Percentiles rank a stretch among this genome's conserved stretches.
Evolutionary conservation across 176 grass and related monocot genomes (phyloP).

Genomic region (Guadua angustifolia): DNA sequence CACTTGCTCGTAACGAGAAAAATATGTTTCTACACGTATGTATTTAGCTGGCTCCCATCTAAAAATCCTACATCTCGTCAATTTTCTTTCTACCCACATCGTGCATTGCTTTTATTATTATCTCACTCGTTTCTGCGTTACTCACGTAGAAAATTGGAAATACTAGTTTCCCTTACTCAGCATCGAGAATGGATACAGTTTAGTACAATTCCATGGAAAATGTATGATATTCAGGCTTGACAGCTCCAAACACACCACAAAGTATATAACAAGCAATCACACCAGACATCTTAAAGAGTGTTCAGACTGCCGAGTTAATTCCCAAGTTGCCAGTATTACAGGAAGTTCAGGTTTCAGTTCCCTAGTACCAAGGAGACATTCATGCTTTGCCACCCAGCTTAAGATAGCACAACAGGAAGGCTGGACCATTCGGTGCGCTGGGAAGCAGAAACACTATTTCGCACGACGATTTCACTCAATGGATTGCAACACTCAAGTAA

Average conservation of each 20-base stretch:
- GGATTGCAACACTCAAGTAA: constrained; percentile 81
- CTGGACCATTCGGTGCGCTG: neutral
- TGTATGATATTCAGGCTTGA: neutral
- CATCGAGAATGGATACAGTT: neutral
- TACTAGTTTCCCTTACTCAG: neutral
- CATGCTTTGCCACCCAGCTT: neutral
- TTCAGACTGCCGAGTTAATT: neutral
- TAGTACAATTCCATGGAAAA: neutral
- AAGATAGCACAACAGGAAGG: neutral
- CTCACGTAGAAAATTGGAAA: neutral
- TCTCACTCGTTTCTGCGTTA: neutral
- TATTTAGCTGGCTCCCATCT: neutral
- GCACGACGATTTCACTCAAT: constrained; percentile 16
- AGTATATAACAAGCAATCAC: constrained; percentile 28
- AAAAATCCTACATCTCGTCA: neutral
- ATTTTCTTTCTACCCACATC: neutral
- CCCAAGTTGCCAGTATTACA: constrained; percentile 2
- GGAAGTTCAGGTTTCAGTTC: neutral
- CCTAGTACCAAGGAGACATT: constrained; percentile 20
- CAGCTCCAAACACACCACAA: neutral
- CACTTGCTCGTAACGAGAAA: neutral
- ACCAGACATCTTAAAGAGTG: neutral
- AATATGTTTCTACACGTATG: neutral
- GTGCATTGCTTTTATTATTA: neutral
- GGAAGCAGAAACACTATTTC: neutral